phyloP scores from a whole-genome alignment of 371 early-diverging fungal genomes.

The Rhizomucor miehei region DNA sequence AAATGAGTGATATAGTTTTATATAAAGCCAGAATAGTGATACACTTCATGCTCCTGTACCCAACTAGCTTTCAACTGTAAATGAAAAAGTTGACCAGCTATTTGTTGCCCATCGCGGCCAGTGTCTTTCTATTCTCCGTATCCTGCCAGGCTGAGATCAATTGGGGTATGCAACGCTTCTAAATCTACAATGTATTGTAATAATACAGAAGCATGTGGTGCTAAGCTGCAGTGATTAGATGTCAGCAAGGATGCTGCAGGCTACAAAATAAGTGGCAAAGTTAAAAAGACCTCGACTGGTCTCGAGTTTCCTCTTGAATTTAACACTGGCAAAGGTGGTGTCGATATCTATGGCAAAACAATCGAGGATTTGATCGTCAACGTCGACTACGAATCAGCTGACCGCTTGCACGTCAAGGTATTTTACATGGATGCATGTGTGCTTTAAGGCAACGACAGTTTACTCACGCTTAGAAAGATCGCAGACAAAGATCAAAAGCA shows the following conservation, averaged over 20 bases:
- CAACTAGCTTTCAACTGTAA: no score
- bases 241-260: slow-evolving; percentile 18
- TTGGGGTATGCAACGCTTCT: not conserved
- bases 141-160: no score
- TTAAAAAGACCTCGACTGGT: slow-evolving; percentile 18
- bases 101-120: no score
- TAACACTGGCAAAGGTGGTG: slow-evolving; percentile 5
- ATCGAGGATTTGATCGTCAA: slow-evolving; percentile 35
- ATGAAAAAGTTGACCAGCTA: no score
- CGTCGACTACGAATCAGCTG: slow-evolving; percentile 50
- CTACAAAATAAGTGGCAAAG: slow-evolving; percentile 20
- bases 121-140: no score
- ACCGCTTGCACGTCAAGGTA: slow-evolving; percentile 50
- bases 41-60: no score
- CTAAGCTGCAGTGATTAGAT: no score
- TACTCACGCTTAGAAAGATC: slow-evolving; percentile 23
- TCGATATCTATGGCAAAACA: slow-evolving; percentile 42
- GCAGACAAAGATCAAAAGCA: slow-evolving; percentile 45
- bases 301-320: slow-evolving; percentile 18
- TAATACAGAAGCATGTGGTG: no score
- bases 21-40: no score
- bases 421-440: no score
- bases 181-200: not conserved
- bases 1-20: no score
- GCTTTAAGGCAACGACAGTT: no score